Percentiles rank a stretch among this genome's conserved stretches.
Evolutionary conservation across 177 flowering plant genomes (phyloP).

Genomic region (Vitis hybrid): DNA sequence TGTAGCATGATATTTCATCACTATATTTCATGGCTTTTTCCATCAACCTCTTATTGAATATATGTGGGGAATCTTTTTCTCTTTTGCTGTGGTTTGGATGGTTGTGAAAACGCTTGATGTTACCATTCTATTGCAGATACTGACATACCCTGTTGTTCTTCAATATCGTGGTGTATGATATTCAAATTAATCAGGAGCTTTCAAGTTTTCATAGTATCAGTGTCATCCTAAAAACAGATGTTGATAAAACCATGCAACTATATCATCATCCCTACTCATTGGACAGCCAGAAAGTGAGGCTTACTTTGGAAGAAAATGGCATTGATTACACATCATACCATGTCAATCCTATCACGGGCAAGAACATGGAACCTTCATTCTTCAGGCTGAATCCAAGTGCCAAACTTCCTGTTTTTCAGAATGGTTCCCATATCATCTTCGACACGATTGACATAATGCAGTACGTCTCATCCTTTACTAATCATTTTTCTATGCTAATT

Average conservation of each 20-base stretch:
- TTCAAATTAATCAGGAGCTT: neutral
- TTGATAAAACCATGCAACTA: slow-evolving; percentile 67
- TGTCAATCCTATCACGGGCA: slow-evolving; percentile 88
- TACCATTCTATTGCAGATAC: neutral
- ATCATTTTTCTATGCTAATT: neutral
- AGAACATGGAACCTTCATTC: slow-evolving; percentile 77
- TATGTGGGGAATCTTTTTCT: neutral
- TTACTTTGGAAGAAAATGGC: slow-evolving; percentile 85
- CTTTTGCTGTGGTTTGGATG: neutral
- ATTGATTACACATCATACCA: slow-evolving; percentile 89
- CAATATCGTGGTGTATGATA: neutral
- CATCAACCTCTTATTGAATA: neutral
- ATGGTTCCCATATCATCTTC: slow-evolving; percentile 72
- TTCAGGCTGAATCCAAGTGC: slow-evolving; percentile 77
- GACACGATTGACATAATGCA: slow-evolving; percentile 79
- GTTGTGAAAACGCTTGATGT: neutral
- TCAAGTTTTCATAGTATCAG: slow-evolving; percentile 1
- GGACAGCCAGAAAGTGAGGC: slow-evolving; percentile 94
- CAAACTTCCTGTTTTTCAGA: slow-evolving; percentile 84
- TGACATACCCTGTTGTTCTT: neutral
- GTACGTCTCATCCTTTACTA: slow-evolving; percentile 39
- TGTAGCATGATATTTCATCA: neutral
- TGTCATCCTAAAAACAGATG: slow-evolving; percentile 17
- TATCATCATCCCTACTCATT: slow-evolving; percentile 88
- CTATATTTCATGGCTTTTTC: neutral